Conservation (phyloP, 352 stramenopile species). For the Pythium oligandrum region DNA sequence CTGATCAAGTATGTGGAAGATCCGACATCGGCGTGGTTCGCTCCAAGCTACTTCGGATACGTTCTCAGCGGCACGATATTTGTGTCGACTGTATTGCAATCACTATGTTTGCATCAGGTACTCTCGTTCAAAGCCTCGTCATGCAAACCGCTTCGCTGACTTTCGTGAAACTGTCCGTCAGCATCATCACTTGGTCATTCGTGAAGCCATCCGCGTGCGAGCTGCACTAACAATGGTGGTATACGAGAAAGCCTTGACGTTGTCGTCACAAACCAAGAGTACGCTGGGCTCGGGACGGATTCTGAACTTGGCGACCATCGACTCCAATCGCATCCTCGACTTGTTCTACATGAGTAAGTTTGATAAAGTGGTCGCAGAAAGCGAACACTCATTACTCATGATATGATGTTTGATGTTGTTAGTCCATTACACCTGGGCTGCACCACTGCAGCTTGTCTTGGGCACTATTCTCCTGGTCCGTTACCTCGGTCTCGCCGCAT, state of each 20-base stretch:
- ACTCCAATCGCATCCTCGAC: constrained; percentile 90
- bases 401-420: constrained; percentile 1
- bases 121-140: not conserved
- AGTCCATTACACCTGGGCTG: constrained; percentile 66
- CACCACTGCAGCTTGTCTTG: constrained; percentile 50
- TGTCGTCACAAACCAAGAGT: constrained; percentile 61
- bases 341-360: constrained; percentile 39
- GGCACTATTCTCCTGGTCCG: constrained; percentile 44
- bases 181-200: constrained; percentile 59
- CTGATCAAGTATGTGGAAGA: constrained; percentile 70
- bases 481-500: constrained; percentile 44
- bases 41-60: constrained; percentile 45
- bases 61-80: constrained; percentile 46
- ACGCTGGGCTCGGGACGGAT: constrained; percentile 74
- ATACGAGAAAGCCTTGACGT: constrained; percentile 46
- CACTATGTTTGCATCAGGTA: constrained; percentile 60
- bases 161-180: constrained; percentile 4
- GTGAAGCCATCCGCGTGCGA: constrained; percentile 58
- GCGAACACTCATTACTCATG: too few relatives aligned
- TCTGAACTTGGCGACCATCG: constrained; percentile 93
- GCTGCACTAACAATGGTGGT: constrained; percentile 63
- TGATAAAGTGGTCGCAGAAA: too few relatives aligned
- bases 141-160: not conserved
- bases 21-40: constrained; percentile 34
- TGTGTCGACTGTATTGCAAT: constrained; percentile 36